Conservation (phyloP, 257 asterid species). For the Prunella vulgaris region DNA sequence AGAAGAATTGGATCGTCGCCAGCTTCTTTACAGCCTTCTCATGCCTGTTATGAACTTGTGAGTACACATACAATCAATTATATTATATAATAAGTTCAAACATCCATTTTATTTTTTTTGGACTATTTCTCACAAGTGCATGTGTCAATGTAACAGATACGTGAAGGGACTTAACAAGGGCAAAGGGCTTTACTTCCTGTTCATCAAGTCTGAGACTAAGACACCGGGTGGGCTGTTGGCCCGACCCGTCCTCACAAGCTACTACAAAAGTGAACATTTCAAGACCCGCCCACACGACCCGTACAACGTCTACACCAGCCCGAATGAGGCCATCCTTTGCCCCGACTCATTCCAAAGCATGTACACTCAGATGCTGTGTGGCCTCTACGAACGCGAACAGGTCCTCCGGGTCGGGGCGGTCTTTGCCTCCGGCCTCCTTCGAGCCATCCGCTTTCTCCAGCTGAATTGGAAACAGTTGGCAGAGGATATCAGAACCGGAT, state of each 20-base stretch:
- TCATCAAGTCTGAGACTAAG: constrained; percentile 78
- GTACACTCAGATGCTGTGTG: constrained; percentile 96
- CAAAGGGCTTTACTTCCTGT: constrained; percentile 80
- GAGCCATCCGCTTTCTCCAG: constrained; percentile 93
- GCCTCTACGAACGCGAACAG: constrained; percentile 74
- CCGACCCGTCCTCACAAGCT: constrained; percentile 94
- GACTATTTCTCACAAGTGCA: constrained; percentile 27
- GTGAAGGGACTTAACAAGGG: constrained; percentile 94
- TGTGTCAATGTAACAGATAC: constrained; percentile 52
- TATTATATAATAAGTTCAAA: no score
- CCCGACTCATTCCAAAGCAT: constrained; percentile 93
- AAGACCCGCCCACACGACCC: constrained; percentile 93
- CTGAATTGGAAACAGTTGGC: constrained; percentile 64
- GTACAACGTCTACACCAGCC: constrained; percentile 92
- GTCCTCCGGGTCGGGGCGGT: constrained; percentile 97
- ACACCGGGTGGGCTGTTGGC: constrained; percentile 93
- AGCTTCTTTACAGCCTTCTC: constrained; percentile 92
- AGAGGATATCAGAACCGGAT: constrained; percentile 65
- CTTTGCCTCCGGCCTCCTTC: constrained; percentile 95
- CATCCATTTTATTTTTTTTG: no score
- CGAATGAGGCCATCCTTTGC: constrained; percentile 86
- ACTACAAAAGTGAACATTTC: constrained; percentile 97
- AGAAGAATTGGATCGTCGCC: constrained; percentile 94
- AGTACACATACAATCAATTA: constrained; percentile 26
- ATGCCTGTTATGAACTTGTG: constrained; percentile 98